Evolutionary conservation across 805 yeast genomes (phyloP).

Genomic region (Tetrapisispora fleetii): DNA sequence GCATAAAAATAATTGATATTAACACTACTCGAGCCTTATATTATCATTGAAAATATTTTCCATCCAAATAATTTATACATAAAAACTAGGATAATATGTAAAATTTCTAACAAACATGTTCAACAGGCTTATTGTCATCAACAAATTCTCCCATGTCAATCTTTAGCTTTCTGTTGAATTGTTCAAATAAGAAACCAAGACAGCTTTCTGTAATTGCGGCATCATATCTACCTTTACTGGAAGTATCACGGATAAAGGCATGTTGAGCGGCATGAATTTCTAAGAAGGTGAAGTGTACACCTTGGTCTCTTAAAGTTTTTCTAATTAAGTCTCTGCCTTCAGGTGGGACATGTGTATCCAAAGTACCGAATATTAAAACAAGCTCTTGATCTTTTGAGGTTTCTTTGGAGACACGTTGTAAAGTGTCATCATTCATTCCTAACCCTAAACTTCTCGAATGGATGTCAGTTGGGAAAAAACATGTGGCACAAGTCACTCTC

Average conservation of each 20-base stretch:
- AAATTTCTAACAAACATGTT: constrained; percentile 51
- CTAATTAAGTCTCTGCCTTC: constrained; percentile 69
- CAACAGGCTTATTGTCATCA: constrained; percentile 40
- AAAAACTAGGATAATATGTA: too few species aligned
- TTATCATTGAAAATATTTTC: too few species aligned
- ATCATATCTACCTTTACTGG: constrained; percentile 72
- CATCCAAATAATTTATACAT: too few species aligned
- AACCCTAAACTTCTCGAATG: constrained; percentile 59
- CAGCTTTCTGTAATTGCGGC: constrained; percentile 65
- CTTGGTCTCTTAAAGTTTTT: constrained; percentile 43
- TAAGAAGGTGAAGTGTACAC: constrained; percentile 57
- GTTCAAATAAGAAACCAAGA: constrained; percentile 55
- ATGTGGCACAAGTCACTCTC: constrained; percentile 55
- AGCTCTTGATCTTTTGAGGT: constrained; percentile 48
- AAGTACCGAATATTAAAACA: constrained; percentile 64
- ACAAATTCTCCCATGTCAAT: constrained; percentile 58
- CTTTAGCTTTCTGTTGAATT: constrained; percentile 59
- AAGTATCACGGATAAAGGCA: constrained; percentile 72
- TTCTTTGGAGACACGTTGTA: constrained; percentile 41
- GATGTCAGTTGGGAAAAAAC: constrained; percentile 76
- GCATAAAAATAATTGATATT: too few species aligned
- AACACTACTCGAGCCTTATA: too few species aligned
- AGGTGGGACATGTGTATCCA: constrained; percentile 72
- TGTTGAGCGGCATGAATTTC: constrained; percentile 76
- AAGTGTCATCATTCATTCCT: constrained; percentile 56